phyloP scores from a whole-genome alignment of 2,329 filamentous ascomycete genomes.

The Sarocladium strictum region DNA sequence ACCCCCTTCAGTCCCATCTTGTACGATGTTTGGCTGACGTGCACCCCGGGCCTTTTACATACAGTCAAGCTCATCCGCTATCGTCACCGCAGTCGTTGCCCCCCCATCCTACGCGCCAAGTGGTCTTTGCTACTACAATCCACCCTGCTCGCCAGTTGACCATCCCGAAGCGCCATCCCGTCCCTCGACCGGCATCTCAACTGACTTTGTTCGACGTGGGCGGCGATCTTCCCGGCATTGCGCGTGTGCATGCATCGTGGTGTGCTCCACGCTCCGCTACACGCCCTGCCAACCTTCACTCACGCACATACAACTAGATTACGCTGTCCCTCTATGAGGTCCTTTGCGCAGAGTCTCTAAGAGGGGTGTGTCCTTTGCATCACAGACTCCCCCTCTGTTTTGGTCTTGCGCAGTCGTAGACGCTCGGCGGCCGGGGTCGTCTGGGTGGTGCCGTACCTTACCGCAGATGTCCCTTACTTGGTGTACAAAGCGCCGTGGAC shows the following conservation, averaged over 20 bases:
- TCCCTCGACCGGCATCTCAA: slow-evolving; percentile 4
- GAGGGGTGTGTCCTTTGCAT: not conserved
- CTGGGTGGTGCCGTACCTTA: slow-evolving; percentile 9
- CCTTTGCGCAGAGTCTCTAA: not conserved
- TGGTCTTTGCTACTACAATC: not conserved
- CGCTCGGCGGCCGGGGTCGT: slow-evolving; percentile 6
- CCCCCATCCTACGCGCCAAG: slow-evolving; percentile 1
- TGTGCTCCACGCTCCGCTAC: not conserved
- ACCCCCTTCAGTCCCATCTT: not conserved
- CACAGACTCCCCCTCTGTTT: not conserved
- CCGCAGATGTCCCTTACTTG: slow-evolving; percentile 3
- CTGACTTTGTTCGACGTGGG: not conserved
- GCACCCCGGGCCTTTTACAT: not conserved
- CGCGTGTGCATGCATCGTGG: not conserved
- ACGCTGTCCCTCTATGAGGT: too few species aligned
- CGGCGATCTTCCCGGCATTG: slow-evolving; percentile 2
- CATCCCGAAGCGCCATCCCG: slow-evolving; percentile 9
- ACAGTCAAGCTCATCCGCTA: not conserved
- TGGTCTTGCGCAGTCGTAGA: slow-evolving; percentile 1
- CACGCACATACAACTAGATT: too few species aligned
- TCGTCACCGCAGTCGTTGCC: not conserved
- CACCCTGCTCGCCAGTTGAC: not conserved
- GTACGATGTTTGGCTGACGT: not conserved
- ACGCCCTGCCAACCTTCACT: not conserved
- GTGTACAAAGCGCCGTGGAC: slow-evolving; percentile 6